phyloP scores from a whole-genome alignment of 108 stramenopile genomes.

The Licmophora abbreviata region DNA sequence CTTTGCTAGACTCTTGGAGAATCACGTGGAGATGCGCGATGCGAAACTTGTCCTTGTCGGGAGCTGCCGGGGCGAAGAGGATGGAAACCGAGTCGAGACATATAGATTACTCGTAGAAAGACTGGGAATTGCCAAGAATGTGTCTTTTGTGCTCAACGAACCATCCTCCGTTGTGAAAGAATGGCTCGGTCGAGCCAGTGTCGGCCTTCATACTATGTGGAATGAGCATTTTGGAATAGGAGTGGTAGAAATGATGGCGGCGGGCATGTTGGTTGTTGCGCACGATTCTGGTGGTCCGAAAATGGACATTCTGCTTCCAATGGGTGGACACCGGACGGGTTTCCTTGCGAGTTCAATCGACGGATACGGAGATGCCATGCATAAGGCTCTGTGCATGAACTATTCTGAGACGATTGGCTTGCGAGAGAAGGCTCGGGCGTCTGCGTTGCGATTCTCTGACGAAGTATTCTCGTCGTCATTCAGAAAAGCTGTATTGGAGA shows the following conservation, averaged over 20 bases:
- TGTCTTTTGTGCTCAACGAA: constrained; percentile 86
- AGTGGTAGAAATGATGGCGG: constrained; percentile 98
- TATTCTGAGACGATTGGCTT: constrained; percentile 17
- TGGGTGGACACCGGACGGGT: constrained; percentile 32
- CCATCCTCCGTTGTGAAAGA: constrained; percentile 76
- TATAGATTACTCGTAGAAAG: constrained; percentile 43
- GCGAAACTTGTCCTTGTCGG: constrained; percentile 85
- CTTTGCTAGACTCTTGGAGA: constrained; percentile 35
- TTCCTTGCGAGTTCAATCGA: constrained; percentile 66
- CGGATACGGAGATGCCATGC: constrained; percentile 67
- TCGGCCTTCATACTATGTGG: constrained; percentile 99
- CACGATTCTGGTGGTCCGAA: constrained; percentile 96
- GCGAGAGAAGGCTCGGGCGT: constrained; percentile 34
- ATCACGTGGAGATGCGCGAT: constrained; percentile 18
- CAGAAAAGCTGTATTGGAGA: constrained; percentile 20
- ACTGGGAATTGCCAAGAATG: constrained; percentile 47
- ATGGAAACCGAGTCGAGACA: constrained; percentile 57
- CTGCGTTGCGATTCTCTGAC: constrained; percentile 67
- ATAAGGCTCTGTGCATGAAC: constrained; percentile 40
- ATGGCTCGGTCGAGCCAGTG: constrained; percentile 56
- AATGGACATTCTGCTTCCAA: constrained; percentile 57
- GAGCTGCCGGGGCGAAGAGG: constrained; percentile 83
- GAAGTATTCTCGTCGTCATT: constrained; percentile 40
- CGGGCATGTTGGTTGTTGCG: constrained; percentile 82
- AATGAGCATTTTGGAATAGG: constrained; percentile 99